Base-by-base conservation (phyloP, 768 basidiomycete species). In the Lanmaoa pseudosensibilis region DNA sequence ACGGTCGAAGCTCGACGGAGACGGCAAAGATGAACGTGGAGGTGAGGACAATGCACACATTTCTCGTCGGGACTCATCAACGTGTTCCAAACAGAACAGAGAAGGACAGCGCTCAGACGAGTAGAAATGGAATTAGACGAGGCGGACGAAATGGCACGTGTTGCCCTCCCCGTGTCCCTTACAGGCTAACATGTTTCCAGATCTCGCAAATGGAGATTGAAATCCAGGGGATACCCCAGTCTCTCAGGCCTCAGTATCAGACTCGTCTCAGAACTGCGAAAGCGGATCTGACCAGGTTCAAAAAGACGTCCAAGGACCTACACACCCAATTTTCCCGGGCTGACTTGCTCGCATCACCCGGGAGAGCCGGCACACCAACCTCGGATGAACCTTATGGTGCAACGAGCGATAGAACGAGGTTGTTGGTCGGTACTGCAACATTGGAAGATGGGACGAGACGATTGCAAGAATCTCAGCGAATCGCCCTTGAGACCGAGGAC, bases 161-260 rank as follows among this genome's bases (percentile, higher is more conserved):
- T 36, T 18, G 16, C 33, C 13, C 23, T 55, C 32, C 15, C 34
- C 30, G 16, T 39, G 12, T 23, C 34, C 38, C 56, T 50, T 39
- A 23, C 50, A 47, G 13, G 40, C 40, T 50, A 23, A 59, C 58
- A 44, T 33, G 34, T 48, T 19, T 49, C 4, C 62, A 98, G 96
- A 83, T 98, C 62, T 94, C 94, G 46, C 97, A 99, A 83, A 97
- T 99, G 96, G 96, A 98, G 76, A 89, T 99, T 55, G 97, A 99
- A 76, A 87, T 96, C 8, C 94, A 94, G 65, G 90, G 92, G 12
- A 94, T 98, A 68, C 94, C 94, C 1, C 87, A 91, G 67, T 88
- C 90, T 21, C 80, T 94, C 64, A 84, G 89, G 49, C 75, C 86
- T 0, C 83, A 85, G 58, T 95, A 94, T 69, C 86, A 89, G 58